phyloP scores from a whole-genome alignment of 129 eudicot species.

The Flaveria bidentis region DNA sequence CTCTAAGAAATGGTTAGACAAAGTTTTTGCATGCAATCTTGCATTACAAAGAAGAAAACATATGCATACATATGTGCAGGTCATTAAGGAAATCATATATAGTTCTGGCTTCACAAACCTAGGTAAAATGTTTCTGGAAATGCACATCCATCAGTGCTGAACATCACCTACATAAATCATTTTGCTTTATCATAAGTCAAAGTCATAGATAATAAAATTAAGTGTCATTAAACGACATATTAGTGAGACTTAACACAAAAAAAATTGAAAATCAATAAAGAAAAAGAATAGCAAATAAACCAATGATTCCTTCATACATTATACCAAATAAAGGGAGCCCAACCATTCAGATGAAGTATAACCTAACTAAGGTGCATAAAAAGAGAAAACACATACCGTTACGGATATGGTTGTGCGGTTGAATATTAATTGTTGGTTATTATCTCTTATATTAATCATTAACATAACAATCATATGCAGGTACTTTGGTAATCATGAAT shows the following conservation, averaged over 20 bases:
- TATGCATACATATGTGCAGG: neutral
- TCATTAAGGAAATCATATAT: conserved; percentile 3
- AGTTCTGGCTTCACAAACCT: conserved; percentile 55
- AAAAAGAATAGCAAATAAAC: neutral
- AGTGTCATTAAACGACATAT: neutral
- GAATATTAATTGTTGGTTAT: neutral
- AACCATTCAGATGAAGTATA: neutral
- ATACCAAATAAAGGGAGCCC: neutral
- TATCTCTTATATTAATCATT: neutral
- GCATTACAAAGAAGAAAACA: neutral
- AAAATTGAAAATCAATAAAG: neutral
- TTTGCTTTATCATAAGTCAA: conserved; percentile 16
- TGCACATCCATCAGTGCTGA: conserved; percentile 83
- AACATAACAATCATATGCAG: neutral
- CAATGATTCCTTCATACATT: conserved; percentile 1
- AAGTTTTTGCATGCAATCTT: neutral
- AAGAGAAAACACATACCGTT: neutral
- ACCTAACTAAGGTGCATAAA: neutral
- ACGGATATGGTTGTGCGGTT: neutral
- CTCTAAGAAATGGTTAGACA: neutral
- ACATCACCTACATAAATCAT: conserved; percentile 79
- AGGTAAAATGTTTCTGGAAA: conserved; percentile 94
- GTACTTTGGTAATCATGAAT: neutral
- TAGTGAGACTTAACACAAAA: neutral
- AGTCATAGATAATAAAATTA: conserved; percentile 1